Percentiles rank a stretch among this genome's conserved stretches.
Conservation (phyloP, 345 rosid species). For the Camelina neglecta region DNA sequence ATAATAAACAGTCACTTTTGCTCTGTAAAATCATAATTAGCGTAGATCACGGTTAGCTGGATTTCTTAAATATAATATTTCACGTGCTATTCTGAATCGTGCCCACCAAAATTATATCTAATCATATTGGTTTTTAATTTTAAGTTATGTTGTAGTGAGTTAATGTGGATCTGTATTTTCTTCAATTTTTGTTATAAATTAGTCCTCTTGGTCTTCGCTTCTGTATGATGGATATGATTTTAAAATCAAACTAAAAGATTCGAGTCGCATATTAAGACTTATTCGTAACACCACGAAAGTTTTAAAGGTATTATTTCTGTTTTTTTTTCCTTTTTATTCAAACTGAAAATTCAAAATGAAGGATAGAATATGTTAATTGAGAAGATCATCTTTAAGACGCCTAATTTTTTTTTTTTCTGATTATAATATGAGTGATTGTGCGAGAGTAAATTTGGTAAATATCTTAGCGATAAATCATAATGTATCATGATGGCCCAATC, state of each 20-base stretch:
- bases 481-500: background rate
- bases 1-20: conserved; percentile 33
- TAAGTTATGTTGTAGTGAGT: conserved; percentile 14
- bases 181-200: background rate
- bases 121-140: conserved; percentile 6
- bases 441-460: background rate
- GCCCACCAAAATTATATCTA: conserved; percentile 36
- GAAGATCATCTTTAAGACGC: conserved; percentile 21
- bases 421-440: background rate
- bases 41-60: conserved; percentile 46
- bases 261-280: conserved; percentile 33
- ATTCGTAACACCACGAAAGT: conserved; percentile 21
- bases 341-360: conserved; percentile 34
- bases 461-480: background rate
- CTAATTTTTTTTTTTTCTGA: background rate
- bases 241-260: conserved; percentile 33
- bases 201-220: conserved; percentile 21
- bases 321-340: background rate
- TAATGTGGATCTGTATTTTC: conserved; percentile 33
- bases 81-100: conserved; percentile 45
- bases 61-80: conserved; percentile 31
- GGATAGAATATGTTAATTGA: conserved; percentile 20
- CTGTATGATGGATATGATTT: conserved; percentile 33
- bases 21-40: conserved; percentile 36
- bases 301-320: background rate